phyloP scores from a whole-genome alignment of 768 basidiomycete genomes.

The Myochromella boudieri region DNA sequence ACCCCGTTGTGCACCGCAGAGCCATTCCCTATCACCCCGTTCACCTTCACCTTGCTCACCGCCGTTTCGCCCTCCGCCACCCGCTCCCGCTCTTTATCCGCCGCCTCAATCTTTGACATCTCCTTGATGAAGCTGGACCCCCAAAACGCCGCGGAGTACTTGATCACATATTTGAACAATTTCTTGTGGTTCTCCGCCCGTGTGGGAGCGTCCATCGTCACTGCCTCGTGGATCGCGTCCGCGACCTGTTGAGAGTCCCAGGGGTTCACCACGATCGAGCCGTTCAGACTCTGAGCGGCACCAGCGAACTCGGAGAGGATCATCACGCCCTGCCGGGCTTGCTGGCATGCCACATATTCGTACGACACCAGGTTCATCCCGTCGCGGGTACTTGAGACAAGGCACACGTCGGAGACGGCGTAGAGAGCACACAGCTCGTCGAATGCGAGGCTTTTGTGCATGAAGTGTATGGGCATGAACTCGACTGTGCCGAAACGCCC shows the following conservation, averaged over 20 bases:
- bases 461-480: constrained; percentile 99
- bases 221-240: constrained; percentile 93
- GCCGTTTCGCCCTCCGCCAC: constrained; percentile 14
- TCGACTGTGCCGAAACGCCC: constrained; percentile 99
- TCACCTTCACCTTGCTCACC: background rate
- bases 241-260: constrained; percentile 99
- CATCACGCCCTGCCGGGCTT: constrained; percentile 91
- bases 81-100: constrained; percentile 35
- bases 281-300: constrained; percentile 93
- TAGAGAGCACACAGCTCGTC: constrained; percentile 98
- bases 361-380: constrained; percentile 99
- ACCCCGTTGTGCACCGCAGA: constrained; percentile 7
- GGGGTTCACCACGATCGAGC: constrained; percentile 96
- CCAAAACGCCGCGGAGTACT: constrained; percentile 93
- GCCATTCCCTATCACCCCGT: constrained; percentile 5
- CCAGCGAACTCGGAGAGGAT: constrained; percentile 99
- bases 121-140: constrained; percentile 88
- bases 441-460: constrained; percentile 93
- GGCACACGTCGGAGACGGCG: constrained; percentile 92
- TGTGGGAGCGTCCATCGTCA: constrained; percentile 80
- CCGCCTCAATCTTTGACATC: constrained; percentile 62
- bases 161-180: constrained; percentile 94
- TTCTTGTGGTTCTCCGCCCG: constrained; percentile 94
- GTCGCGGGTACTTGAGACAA: constrained; percentile 93
- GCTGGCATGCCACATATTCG: constrained; percentile 96